Evolutionary conservation across 805 yeast genomes (phyloP).

Genomic region (Suhomyces faveliae): DNA sequence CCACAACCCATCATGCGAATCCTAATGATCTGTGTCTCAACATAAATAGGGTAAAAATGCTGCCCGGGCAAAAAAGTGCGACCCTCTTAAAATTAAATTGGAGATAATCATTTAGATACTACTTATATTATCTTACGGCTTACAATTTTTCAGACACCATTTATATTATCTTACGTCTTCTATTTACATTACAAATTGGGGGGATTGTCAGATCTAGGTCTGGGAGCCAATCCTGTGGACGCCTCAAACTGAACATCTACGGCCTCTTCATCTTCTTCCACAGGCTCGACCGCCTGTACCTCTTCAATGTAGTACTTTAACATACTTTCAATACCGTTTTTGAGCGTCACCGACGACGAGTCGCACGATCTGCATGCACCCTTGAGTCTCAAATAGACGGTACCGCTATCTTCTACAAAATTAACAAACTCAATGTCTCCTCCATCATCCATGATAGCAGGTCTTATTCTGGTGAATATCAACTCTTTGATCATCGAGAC

Average conservation of each 20-base stretch:
- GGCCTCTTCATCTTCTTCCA: conserved; percentile 39
- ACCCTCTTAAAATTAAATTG: too few species aligned
- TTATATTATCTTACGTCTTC: too few species aligned
- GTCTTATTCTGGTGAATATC: conserved; percentile 67
- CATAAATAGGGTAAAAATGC: too few species aligned
- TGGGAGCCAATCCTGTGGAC: conserved; percentile 22
- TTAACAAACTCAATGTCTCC: conserved; percentile 69
- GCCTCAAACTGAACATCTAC: conserved; percentile 20
- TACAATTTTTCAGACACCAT: too few species aligned
- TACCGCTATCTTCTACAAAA: conserved; percentile 53
- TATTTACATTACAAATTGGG: conserved; percentile 22
- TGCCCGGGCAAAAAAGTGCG: too few species aligned
- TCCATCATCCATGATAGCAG: conserved; percentile 75
- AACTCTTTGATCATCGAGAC: conserved; percentile 67
- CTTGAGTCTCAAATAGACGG: conserved; percentile 55
- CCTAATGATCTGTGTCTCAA: too few species aligned
- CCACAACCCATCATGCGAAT: too few species aligned
- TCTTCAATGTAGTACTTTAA: conserved; percentile 68
- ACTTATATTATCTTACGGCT: too few species aligned
- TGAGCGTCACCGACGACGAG: conserved; percentile 61
- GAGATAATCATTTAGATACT: too few species aligned
- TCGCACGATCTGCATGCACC: conserved; percentile 79
- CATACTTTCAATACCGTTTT: conserved; percentile 70
- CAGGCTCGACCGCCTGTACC: conserved; percentile 54
- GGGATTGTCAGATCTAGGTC: conserved; percentile 25